Evolutionary conservation across 2,329 filamentous ascomycete genomes (phyloP), one percentile per base, ranked within the genome.

Genomic region (Alternaria dauci): DNA sequence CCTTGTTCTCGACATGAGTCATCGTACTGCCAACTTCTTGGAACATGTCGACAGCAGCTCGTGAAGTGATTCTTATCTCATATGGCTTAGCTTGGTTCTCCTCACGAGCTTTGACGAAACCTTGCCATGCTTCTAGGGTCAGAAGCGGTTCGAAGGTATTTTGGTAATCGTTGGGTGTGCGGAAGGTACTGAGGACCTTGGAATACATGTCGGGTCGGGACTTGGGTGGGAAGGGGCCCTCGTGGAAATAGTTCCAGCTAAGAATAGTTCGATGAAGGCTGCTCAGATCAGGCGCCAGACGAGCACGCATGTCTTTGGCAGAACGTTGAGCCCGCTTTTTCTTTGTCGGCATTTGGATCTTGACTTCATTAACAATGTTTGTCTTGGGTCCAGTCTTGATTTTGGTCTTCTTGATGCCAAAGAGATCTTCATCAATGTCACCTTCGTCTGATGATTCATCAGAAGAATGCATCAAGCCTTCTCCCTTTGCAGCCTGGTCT

Each of bases 91-190:
- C 88, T 20, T 87, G 91, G 48, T 89, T 88, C 78, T 99, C 95
- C 72, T 97, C 93, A 76, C 94, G 94, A 20, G 92, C 87, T 51
- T 93, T 94, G 52, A 96, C 89, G 76, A 99, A 95, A 5, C 92
- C 91, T 74, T 96, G 91, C 95, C 95, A 99, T 30, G 94, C 94
- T 82, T 99, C 95, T 26, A 96, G 90, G 30, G 95, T 88, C 34
- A 99, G 85, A 23, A 99, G 84, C 6, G 94, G 94, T 67, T 96
- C 89, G 78, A 99, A 99, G 0, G 93, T 97, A 60, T 88, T 85
- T 76, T 96, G 92, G 76, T 99, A 99, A 51, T 91, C 89, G 43
- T 82, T 81, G 0, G 93, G 91, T 68, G 93, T 89, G 28, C 83
- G 78, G 79, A 97, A 99, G 0, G 87, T 88, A 62, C 92, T 90